Evolutionary conservation across 768 basidiomycete species (phyloP), one percentile per base, ranked within the genome.

Genomic region (Sistotremastrum niveocremeum): DNA sequence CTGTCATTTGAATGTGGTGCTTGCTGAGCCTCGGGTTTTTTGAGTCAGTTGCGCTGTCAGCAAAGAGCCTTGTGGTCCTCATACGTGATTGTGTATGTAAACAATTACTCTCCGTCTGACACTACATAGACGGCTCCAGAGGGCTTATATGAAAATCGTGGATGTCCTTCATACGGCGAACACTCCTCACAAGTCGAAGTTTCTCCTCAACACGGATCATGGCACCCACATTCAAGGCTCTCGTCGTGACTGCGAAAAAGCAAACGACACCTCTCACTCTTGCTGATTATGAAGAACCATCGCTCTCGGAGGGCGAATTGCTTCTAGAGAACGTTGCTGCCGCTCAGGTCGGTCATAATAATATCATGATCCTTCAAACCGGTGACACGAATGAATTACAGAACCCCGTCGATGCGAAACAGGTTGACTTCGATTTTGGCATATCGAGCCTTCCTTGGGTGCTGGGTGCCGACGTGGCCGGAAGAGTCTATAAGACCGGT

Each of bases 401-500:
- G 48, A 51, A 51, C 38, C 50, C 50, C 4, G 43, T 51, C 6
- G 50, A 51, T 37, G 47, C 46, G 46, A 51, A 51, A 38, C 50
- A 51, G 38, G 12, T 51, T 6, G 37, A 42, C 3, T 46, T 10
- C 12, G 48, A 39, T 37, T 44, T 42, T 30, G 40, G 20, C 30
- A 30, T 50, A 12, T 41, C 45, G 4, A 34, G 10, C 6, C 12
- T 46, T 10, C 49, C 49, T 2, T 50, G 39, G 40, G 54, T 62
- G 4, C 46, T 70, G 8, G 71, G 71, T 2, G 58, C 65, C 47
- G 65, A 58, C 48, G 60, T 56, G 35, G 56, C 66, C 34, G 71
- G 72, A 9, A 63, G 53, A 7, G 61, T 74, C 3, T 58, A 50
- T 2, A 55, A 63, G 39, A 48, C 66, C 39, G 72, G 70, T 4